Evolutionary conservation across 2,329 filamentous ascomycete genomes (phyloP).

Genomic region (Metarhizium guizhouense): DNA sequence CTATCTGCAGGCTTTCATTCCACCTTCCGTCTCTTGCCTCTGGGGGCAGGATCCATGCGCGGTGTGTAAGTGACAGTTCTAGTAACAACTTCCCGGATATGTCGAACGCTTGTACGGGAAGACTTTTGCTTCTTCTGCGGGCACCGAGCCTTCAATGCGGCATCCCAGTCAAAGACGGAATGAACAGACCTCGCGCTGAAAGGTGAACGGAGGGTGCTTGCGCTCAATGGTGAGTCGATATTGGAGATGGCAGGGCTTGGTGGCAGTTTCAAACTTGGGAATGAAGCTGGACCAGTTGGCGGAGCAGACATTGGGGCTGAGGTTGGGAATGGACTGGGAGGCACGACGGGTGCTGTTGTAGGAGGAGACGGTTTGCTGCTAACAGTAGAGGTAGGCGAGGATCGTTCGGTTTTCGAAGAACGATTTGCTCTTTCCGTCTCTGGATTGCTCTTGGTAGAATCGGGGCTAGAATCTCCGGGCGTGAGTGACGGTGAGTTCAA

Average conservation of each 20-base stretch:
- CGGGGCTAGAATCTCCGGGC: conserved; percentile 39
- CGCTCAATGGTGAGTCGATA: conserved; percentile 61
- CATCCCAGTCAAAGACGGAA: conserved; percentile 73
- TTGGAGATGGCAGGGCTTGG: conserved; percentile 62
- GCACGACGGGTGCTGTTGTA: conserved; percentile 28
- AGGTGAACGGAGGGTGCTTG: conserved; percentile 54
- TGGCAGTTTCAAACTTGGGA: conserved; percentile 66
- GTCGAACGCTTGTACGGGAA: conserved; percentile 52
- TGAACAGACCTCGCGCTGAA: conserved; percentile 58
- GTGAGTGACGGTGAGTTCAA: conserved; percentile 59
- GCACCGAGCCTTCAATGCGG: conserved; percentile 58
- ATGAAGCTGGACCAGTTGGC: conserved; percentile 49
- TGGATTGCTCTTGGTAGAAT: conserved; percentile 45
- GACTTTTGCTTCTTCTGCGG: conserved; percentile 51
- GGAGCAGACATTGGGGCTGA: conserved; percentile 49
- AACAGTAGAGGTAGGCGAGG: conserved; percentile 32
- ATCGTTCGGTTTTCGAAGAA: conserved; percentile 46
- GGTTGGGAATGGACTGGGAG: conserved; percentile 43
- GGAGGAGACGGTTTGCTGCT: conserved; percentile 24
- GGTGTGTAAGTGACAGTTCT: conserved; percentile 87
- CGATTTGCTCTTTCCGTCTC: conserved; percentile 45
- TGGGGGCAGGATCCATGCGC: conserved; percentile 78
- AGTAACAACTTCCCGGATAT: conserved; percentile 87
- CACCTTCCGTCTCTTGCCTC: conserved; percentile 81
- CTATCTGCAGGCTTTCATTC: conserved; percentile 22